Evolutionary conservation across 1,284 basidiomycete genomes (phyloP), one percentile per base, ranked within the genome.

Genomic region (Exobasidium rhododendri): DNA sequence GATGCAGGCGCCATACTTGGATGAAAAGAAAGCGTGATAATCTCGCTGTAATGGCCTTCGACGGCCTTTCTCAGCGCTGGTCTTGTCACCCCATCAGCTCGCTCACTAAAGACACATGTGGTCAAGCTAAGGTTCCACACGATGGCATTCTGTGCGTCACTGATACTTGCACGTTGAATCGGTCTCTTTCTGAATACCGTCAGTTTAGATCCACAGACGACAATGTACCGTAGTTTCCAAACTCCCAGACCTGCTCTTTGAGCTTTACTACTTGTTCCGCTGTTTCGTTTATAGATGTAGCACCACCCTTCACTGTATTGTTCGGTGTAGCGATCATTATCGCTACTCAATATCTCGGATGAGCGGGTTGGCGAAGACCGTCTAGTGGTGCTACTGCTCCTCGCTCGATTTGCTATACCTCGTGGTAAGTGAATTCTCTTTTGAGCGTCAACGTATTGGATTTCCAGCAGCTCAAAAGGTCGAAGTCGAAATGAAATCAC

Each of bases 191-290:
- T 52, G 35, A 67, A 69, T 53, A 75, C 4, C 49, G 65, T 64
- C 17, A 73, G 44, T 1, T 62, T 60, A 65, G 69, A 64, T 2
- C 69, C 71, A 32, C 67, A 65, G 17, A 73, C 49, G 45, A 62
- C 64, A 14, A 75, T 31, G 50, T 55, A 75, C 13, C 70, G 71
- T 56, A 73, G 51, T 59, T 73, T 75, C 73, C 73, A 75, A 46
- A 66, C 66, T n/a, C 61, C 68, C 22, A 61, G 13, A 5, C 66
- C 66, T 17, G 63, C 58, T 55, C 47, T 59, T 11, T 44, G 31
- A n/a, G 45, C 10, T 50, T 63, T 64, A 35, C 56, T 47, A 20
- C 26, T 24, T n/a, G 62, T 31, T 26, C 45, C 53, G 20, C 56
- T 61, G 13, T 56, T 40, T 22, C 61, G 60, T 57, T 73, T 72